These are phyloP conservation scores for Trypanosoma boissoni DNA, from an alignment of 208 protist species.

Conservation along the genomic window DNA sequence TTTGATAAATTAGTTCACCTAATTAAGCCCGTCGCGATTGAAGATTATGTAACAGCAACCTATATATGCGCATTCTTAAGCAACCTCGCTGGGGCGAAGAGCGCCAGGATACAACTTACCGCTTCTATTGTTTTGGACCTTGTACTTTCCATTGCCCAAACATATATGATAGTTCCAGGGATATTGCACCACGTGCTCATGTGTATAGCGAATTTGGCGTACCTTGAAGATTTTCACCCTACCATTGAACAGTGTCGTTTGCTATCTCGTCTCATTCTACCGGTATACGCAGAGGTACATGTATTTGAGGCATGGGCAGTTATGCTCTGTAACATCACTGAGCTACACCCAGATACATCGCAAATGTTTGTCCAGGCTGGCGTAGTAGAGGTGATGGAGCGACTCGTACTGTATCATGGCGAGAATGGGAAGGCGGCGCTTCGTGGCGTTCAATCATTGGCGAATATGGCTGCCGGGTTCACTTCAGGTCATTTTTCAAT, in stretches of 20 bases:
- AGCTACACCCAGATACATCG: slow-evolving; percentile 25
- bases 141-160: slow-evolving; percentile 17
- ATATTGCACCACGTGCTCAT: slow-evolving; percentile 30
- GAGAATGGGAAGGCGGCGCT: slow-evolving; percentile 23
- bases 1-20: slow-evolving; percentile 18
- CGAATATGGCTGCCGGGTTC: slow-evolving; percentile 27
- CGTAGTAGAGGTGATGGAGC: slow-evolving; percentile 40
- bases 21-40: slow-evolving; percentile 19
- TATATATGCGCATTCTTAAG: slow-evolving; percentile 30
- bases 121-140: slow-evolving; percentile 15
- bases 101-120: slow-evolving; percentile 11
- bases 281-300: slow-evolving; percentile 25
- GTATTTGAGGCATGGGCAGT: slow-evolving; percentile 41
- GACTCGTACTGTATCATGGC: slow-evolving; percentile 36
- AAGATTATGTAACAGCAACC: slow-evolving; percentile 21
- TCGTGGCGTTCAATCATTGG: slow-evolving; percentile 41
- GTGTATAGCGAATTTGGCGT: slow-evolving; percentile 25
- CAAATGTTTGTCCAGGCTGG: slow-evolving; percentile 30
- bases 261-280: slow-evolving; percentile 15
- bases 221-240: neutral
- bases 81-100: slow-evolving; percentile 25
- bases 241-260: slow-evolving; percentile 15
- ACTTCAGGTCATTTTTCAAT: slow-evolving; percentile 9
- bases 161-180: slow-evolving; percentile 23
- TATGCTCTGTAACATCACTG: slow-evolving; percentile 42